phyloP scores from a whole-genome alignment of 331 rosid genomes.

The Prunus yedoensis region DNA sequence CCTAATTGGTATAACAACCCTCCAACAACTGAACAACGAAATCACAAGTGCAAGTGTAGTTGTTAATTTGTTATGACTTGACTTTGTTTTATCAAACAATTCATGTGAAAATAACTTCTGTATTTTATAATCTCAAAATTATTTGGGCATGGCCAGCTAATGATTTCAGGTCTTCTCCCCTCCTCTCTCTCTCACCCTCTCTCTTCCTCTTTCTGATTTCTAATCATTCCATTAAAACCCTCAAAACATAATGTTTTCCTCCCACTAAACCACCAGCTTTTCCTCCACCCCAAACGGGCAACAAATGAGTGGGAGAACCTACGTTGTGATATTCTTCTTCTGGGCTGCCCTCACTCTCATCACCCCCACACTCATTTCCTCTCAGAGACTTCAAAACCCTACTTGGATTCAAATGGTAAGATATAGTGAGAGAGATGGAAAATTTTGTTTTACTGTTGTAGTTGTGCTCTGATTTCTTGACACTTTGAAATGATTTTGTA shows the following conservation, averaged over 20 bases:
- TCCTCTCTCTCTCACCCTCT: background rate
- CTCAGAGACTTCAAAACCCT: slow-evolving; percentile 63
- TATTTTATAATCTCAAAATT: slow-evolving; percentile 25
- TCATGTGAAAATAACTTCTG: background rate
- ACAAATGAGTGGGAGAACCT: slow-evolving; percentile 67
- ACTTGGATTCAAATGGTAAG: slow-evolving; percentile 46
- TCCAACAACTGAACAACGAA: slow-evolving; percentile 65
- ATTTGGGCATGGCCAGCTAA: slow-evolving; percentile 66
- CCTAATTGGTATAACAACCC: slow-evolving; percentile 53
- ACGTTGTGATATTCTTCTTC: slow-evolving; percentile 69
- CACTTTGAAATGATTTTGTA: background rate
- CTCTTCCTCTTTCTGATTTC: background rate
- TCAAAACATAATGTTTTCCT: slow-evolving; percentile 10
- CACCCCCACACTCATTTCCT: slow-evolving; percentile 73
- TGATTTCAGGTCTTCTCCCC: slow-evolving; percentile 16
- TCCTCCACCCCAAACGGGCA: slow-evolving; percentile 2
- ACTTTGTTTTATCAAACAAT: slow-evolving; percentile 23
- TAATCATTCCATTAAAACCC: slow-evolving; percentile 7
- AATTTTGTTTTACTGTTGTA: background rate
- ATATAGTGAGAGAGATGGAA: background rate
- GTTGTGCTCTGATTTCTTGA: background rate
- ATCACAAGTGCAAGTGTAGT: slow-evolving; percentile 28
- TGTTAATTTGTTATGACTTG: slow-evolving; percentile 31
- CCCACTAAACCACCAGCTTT: background rate
- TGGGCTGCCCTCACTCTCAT: slow-evolving; percentile 79